These are phyloP conservation scores for Aspergillus piperis DNA, from an alignment of 2,329 filamentous ascomycete species.

Conservation along the genomic window DNA sequence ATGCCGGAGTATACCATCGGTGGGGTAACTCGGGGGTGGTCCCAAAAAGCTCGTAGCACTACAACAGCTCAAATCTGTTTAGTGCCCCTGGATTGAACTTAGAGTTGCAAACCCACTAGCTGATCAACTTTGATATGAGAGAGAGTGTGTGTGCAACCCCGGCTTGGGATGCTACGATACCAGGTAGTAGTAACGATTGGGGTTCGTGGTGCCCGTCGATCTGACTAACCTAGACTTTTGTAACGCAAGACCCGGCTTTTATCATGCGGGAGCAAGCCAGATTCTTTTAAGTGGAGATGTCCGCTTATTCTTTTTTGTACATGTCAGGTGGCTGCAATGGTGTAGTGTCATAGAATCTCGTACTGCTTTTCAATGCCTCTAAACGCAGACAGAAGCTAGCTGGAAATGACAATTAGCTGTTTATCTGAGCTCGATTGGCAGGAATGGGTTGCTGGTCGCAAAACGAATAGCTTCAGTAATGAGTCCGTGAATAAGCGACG, in stretches of 20 bases:
- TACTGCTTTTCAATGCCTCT: background rate
- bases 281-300: background rate
- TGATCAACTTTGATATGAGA: background rate
- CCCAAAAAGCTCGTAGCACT: background rate
- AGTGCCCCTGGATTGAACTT: background rate
- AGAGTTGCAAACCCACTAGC: background rate
- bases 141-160: background rate
- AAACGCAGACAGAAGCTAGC: background rate
- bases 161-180: background rate
- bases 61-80: background rate
- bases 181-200: too few species aligned
- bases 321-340: too few species aligned
- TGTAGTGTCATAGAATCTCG: background rate
- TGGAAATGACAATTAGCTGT: background rate
- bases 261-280: background rate
- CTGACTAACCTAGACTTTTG: background rate
- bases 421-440: background rate
- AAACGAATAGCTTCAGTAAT: background rate
- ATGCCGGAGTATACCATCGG: slow-evolving; percentile 26
- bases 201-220: background rate
- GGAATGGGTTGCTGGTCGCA: background rate
- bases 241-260: background rate
- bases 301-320: background rate
- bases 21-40: slow-evolving; percentile 12
- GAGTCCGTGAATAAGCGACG: background rate